Base-by-base conservation (phyloP, 345 rosid species). In the Aurinia saxatilis region DNA sequence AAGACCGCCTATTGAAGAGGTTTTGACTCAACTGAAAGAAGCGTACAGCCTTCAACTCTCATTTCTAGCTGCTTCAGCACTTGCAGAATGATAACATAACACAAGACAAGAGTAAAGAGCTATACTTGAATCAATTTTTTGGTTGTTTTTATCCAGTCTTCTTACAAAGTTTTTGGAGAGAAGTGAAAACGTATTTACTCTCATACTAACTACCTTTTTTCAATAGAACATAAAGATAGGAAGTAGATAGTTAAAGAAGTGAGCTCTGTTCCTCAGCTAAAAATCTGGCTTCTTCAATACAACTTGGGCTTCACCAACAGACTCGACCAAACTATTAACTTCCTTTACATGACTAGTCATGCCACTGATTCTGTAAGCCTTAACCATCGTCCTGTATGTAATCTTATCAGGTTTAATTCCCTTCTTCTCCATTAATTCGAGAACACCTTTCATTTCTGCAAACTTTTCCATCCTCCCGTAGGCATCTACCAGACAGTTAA, bases 401-500 rank as follows among this genome's bases (percentile, higher is more conserved):
- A 91, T 49, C 61, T 80, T 84, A 71, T 91, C 89, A 37, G 96
- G 96, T 57, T 82, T 79, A 65, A 71, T 70, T 50, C 90, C 88
- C 72, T 76, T 88, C 50, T 69, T 72, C 76, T 83, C 81, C 92
- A 91, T 91, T 63, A 79, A 55, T 71, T 75, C 80, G 18, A 88
- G 83, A 65, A 81, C 98, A 30, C 80, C 90, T 61, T 86, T 86
- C 96, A 91, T 91, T 80, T 91, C 95, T 16, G 74, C 90, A 65
- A 91, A 84, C 76, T 81, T 71, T n/a, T 73, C 87, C 90, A 86
- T 54, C 71, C 81, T 91, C 53, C 96, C 98, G 42, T 86, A 88
- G 3, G 92, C 92, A 73, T 88, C 95, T n/a, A 88, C 83, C 74
- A 91, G 66, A 59, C 96, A 91, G 71, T 91, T 91, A 62, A 88